Evolutionary conservation across 2,329 filamentous ascomycete genomes (phyloP).

Genomic region (Parastagonospora avenae): DNA sequence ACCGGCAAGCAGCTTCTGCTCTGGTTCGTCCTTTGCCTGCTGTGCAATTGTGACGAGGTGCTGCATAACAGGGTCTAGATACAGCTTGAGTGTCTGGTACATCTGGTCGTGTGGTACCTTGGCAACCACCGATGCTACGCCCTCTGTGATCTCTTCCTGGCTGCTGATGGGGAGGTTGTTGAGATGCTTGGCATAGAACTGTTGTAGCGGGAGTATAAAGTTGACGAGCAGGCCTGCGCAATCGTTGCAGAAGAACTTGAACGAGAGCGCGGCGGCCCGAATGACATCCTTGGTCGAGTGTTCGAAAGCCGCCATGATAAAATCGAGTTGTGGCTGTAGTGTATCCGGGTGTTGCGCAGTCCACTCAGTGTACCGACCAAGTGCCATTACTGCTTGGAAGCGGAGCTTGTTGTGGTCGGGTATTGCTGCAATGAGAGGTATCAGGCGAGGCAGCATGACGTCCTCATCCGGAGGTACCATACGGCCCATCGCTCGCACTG

Average conservation of each 20-base stretch:
- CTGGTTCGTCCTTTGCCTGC: constrained; percentile 78
- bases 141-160: constrained; percentile 95
- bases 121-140: constrained; percentile 88
- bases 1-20: constrained; percentile 86
- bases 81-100: constrained; percentile 85
- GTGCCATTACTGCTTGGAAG: constrained; percentile 97
- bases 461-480: constrained; percentile 92
- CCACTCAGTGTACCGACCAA: constrained; percentile 97
- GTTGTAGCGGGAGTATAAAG: constrained; percentile 84
- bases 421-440: constrained; percentile 91
- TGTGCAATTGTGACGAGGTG: constrained; percentile 87
- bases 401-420: constrained; percentile 97
- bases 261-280: constrained; percentile 86
- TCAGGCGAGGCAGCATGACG: constrained; percentile 85
- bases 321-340: constrained; percentile 89
- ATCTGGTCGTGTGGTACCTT: constrained; percentile 81
- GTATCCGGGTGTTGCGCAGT: constrained; percentile 93
- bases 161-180: constrained; percentile 84
- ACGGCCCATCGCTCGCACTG: constrained; percentile 91
- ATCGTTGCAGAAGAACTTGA: constrained; percentile 97
- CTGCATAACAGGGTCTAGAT: constrained; percentile 87
- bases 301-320: constrained; percentile 91
- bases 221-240: constrained; percentile 84
- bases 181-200: constrained; percentile 88
- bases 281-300: constrained; percentile 89